These are phyloP conservation scores for Starmerella powellii DNA, from an alignment of 805 yeast species.

Conservation along the genomic window DNA sequence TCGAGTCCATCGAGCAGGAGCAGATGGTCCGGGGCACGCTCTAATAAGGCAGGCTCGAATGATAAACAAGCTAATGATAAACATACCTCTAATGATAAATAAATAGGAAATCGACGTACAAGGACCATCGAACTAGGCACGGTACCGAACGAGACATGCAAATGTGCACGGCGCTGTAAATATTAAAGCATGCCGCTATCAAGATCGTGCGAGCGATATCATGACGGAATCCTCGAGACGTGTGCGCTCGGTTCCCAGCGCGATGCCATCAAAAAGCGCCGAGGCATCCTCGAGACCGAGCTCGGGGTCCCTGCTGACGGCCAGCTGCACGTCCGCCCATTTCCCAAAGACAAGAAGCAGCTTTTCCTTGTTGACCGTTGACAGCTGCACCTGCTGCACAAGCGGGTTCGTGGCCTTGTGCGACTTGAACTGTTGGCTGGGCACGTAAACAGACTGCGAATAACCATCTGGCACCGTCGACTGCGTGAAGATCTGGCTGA, in stretches of 20 bases:
- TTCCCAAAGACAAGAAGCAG: conserved; percentile 49
- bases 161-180: too few species aligned
- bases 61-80: neutral
- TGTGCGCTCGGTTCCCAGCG: conserved; percentile 42
- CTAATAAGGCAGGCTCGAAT: neutral
- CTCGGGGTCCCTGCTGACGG: conserved; percentile 43
- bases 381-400: conserved; percentile 20
- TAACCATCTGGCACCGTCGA: conserved; percentile 57
- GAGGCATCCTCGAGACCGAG: conserved; percentile 39
- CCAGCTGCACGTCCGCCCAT: conserved; percentile 42
- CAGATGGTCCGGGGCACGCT: conserved; percentile 58
- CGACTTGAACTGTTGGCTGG: conserved; percentile 52
- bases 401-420: conserved; percentile 20
- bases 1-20: conserved; percentile 69
- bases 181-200: too few species aligned
- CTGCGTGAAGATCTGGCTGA: conserved; percentile 60
- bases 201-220: conserved; percentile 33
- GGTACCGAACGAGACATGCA: neutral
- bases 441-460: conserved; percentile 49
- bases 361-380: conserved; percentile 8
- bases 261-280: conserved; percentile 58
- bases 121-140: neutral
- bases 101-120: too few species aligned
- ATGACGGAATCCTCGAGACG: conserved; percentile 61
- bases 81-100: neutral